Conservation (phyloP, 1,139 yeast genomes). For the Debaryomycetaceae sp. region DNA sequence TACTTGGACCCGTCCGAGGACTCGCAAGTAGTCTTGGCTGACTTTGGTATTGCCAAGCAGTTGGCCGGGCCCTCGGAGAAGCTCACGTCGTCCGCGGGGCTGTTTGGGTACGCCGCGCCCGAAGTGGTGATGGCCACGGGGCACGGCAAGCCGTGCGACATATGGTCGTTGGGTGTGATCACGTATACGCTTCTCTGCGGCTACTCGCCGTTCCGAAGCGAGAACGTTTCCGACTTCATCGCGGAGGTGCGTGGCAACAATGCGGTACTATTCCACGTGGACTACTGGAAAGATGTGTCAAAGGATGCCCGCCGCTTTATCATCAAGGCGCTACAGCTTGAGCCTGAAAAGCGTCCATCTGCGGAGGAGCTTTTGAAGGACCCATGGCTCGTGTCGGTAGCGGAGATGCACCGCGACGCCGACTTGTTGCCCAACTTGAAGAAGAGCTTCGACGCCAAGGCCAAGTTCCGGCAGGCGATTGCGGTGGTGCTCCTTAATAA, state of each 20-base stretch:
- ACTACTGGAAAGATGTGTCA: constrained; percentile 76
- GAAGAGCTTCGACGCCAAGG: constrained; percentile 75
- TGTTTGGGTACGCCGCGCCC: constrained; percentile 92
- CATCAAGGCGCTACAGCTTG: constrained; percentile 47
- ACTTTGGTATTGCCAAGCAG: constrained; percentile 84
- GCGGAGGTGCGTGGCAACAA: constrained; percentile 60
- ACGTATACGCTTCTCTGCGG: constrained; percentile 87
- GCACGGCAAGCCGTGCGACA: constrained; percentile 82
- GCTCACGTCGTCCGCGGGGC: constrained; percentile 73
- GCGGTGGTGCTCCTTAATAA: constrained; percentile 71
- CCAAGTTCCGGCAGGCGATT: constrained; percentile 77
- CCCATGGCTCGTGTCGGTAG: constrained; percentile 54
- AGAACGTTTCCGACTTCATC: constrained; percentile 69
- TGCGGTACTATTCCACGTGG: constrained; percentile 75
- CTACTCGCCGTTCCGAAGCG: constrained; percentile 84
- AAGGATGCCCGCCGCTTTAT: constrained; percentile 69
- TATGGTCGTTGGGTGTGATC: constrained; percentile 89
- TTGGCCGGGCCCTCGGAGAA: constrained; percentile 50
- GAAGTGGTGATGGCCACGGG: constrained; percentile 71
- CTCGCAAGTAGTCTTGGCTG: constrained; percentile 74
- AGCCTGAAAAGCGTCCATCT: constrained; percentile 60
- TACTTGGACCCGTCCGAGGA: constrained; percentile 43
- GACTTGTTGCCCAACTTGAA: constrained; percentile 60
- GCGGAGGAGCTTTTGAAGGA: constrained; percentile 53
- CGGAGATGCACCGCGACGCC: constrained; percentile 35